Percentiles rank a stretch among this genome's conserved stretches.
phyloP scores from a whole-genome alignment of 352 stramenopile genomes.

The Phytophthora meadii region DNA sequence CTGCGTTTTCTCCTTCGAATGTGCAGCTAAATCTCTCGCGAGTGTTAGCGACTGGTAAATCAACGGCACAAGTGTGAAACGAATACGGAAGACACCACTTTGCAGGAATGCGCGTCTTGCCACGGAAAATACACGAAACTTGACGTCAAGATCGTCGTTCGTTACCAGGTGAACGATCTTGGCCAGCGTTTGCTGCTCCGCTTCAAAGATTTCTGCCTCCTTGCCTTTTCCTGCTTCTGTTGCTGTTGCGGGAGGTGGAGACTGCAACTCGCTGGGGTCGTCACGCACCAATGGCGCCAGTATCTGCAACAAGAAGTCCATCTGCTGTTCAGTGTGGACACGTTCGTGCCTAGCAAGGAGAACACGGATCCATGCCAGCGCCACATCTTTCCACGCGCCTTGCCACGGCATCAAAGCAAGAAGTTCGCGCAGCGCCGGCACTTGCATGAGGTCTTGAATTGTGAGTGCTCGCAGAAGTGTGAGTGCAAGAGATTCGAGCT shows the following conservation, averaged over 20 bases:
- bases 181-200: constrained; percentile 92
- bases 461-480: constrained; percentile 44
- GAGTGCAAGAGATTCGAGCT: constrained; percentile 37
- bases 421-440: constrained; percentile 48
- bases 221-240: constrained; percentile 21
- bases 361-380: constrained; percentile 54
- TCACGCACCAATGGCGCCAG: constrained; percentile 93
- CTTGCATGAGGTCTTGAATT: constrained; percentile 45
- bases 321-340: constrained; percentile 44
- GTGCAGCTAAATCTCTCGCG: constrained; percentile 48
- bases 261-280: constrained; percentile 53
- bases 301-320: constrained; percentile 71
- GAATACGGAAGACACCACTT: constrained; percentile 90
- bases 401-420: constrained; percentile 59
- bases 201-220: constrained; percentile 63
- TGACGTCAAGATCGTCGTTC: constrained; percentile 71
- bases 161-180: constrained; percentile 95
- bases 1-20: constrained; percentile 23
- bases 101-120: constrained; percentile 81
- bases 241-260: constrained; percentile 6
- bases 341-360: constrained; percentile 51
- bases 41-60: constrained; percentile 93
- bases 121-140: constrained; percentile 65
- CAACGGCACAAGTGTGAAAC: constrained; percentile 93
- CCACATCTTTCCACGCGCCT: constrained; percentile 59